Evolutionary conservation across 257 asterid species (phyloP).

Genomic region (Salvia hispanica): DNA sequence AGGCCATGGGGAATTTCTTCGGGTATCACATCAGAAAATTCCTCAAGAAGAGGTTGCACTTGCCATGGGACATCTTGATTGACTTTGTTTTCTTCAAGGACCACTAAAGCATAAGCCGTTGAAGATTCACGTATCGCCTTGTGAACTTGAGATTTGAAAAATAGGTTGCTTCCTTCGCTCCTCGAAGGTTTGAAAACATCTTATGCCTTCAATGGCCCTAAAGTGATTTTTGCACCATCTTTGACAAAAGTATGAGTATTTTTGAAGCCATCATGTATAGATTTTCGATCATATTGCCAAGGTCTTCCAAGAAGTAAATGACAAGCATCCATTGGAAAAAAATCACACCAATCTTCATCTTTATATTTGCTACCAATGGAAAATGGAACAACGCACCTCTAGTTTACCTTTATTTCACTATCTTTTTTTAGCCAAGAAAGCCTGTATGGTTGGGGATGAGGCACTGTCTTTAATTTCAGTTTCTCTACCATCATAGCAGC

Average conservation of each 20-base stretch:
- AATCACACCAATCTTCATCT: slow-evolving; percentile 1
- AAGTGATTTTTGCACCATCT: no score
- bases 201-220: no score
- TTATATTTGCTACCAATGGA: neutral
- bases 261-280: slow-evolving; percentile 14
- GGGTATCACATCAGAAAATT: no score
- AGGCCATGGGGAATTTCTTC: no score
- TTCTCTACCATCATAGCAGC: slow-evolving; percentile 4
- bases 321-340: slow-evolving; percentile 7
- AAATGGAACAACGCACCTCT: neutral
- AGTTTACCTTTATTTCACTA: neutral
- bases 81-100: no score
- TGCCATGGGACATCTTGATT: no score
- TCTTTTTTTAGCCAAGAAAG: neutral
- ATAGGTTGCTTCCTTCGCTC: no score
- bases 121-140: no score
- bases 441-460: neutral
- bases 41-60: no score
- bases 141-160: no score
- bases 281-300: slow-evolving; percentile 24
- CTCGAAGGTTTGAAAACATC: no score
- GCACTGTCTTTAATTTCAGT: neutral
- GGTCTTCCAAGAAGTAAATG: slow-evolving; percentile 12
- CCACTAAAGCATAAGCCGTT: no score
- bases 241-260: neutral